Conservation (phyloP, 2,329 filamentous ascomycete genomes). For the Periconia digitata region DNA sequence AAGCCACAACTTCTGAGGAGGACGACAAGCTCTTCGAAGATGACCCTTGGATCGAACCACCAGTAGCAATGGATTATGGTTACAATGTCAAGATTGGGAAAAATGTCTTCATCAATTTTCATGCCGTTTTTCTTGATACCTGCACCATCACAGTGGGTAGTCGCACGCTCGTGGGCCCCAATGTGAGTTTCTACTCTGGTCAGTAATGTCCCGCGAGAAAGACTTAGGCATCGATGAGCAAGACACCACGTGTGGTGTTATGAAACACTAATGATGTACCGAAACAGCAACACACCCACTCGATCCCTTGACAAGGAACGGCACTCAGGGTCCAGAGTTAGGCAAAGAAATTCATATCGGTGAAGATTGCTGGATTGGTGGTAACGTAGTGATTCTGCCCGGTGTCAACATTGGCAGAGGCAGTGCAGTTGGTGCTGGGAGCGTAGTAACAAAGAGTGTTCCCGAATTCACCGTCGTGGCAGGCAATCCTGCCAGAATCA, state of each 20-base stretch:
- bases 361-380: slow-evolving; percentile 63
- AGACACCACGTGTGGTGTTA: too few species aligned
- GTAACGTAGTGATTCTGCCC: slow-evolving; percentile 62
- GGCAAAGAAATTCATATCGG: slow-evolving; percentile 75
- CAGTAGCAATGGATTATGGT: slow-evolving; percentile 76
- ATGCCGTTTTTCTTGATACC: slow-evolving; percentile 76
- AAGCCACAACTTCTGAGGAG: slow-evolving; percentile 57
- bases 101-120: slow-evolving; percentile 74
- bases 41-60: slow-evolving; percentile 69
- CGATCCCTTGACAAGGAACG: slow-evolving; percentile 73
- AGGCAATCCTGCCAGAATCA: slow-evolving; percentile 68
- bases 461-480: slow-evolving; percentile 65
- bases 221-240: too few species aligned
- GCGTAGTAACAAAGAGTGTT: slow-evolving; percentile 79
- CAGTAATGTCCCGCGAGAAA: too few species aligned
- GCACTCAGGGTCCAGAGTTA: slow-evolving; percentile 71
- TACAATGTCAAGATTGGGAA: slow-evolving; percentile 71
- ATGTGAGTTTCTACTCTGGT: slow-evolving; percentile 73
- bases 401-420: slow-evolving; percentile 79
- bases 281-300: slow-evolving; percentile 72
- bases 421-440: slow-evolving; percentile 74
- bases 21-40: slow-evolving; percentile 67
- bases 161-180: slow-evolving; percentile 76
- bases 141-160: slow-evolving; percentile 73
- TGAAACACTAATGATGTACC: too few species aligned